Percentiles rank a stretch among this genome's conserved stretches.
Evolutionary conservation across 176 grass and related monocot species (phyloP).

Genomic region (Bolboschoenus planiculmis): DNA sequence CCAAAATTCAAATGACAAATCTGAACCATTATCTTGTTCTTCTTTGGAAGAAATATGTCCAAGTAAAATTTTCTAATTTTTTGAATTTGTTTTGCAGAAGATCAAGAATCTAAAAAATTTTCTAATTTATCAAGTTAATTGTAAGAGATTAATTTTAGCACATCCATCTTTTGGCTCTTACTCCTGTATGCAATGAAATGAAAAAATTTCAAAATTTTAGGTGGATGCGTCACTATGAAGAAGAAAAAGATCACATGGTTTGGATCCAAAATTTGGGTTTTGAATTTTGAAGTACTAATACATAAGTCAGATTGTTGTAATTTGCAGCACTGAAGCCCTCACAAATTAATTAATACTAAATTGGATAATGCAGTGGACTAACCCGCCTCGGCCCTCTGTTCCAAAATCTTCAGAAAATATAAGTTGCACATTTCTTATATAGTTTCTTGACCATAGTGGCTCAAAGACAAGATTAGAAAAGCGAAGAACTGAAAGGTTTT

Average conservation of each 20-base stretch:
- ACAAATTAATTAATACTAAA: neutral
- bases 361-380: slow-evolving; percentile 21
- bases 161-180: neutral
- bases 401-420: slow-evolving; percentile 95
- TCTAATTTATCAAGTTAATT: neutral
- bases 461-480: slow-evolving; percentile 98
- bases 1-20: neutral
- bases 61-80: neutral
- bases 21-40: neutral
- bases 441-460: slow-evolving; percentile 82
- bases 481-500: slow-evolving; percentile 94
- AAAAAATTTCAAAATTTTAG: neutral
- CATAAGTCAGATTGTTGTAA: neutral
- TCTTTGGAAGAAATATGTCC: neutral
- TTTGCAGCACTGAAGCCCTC: neutral
- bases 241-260: neutral
- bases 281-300: neutral
- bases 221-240: neutral
- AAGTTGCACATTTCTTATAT: slow-evolving; percentile 88
- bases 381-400: slow-evolving; percentile 90
- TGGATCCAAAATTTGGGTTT: neutral
- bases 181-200: neutral
- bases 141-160: neutral
- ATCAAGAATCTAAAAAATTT: neutral
- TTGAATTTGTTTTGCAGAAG: neutral